Evolutionary conservation across 352 stramenopile genomes (phyloP).

Genomic region (Globisporangium spinosum): DNA sequence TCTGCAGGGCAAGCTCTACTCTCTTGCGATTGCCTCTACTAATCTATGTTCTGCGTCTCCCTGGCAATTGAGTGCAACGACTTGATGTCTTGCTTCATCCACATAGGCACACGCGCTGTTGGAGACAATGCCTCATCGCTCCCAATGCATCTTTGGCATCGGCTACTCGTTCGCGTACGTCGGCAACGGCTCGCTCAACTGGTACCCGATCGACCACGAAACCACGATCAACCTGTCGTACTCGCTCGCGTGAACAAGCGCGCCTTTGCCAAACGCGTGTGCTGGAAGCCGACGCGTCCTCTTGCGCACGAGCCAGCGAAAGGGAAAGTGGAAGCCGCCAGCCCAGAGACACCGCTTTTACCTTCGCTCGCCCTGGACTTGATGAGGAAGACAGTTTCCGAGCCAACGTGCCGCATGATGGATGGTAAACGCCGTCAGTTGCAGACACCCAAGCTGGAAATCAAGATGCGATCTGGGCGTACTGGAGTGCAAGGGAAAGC

Average conservation of each 20-base stretch:
- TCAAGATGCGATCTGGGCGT: too few species aligned
- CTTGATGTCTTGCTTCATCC: too few species aligned
- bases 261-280: background rate
- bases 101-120: too few species aligned
- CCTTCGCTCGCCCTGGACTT: background rate
- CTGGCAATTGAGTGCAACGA: too few species aligned
- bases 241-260: background rate
- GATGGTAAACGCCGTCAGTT: background rate
- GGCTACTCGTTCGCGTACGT: background rate
- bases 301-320: background rate
- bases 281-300: background rate
- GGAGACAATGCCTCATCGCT: too few species aligned
- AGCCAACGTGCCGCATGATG: background rate
- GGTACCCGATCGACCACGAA: conserved; percentile 9
- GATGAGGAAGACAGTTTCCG: background rate
- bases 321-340: background rate
- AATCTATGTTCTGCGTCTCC: too few species aligned
- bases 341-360: background rate
- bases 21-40: too few species aligned
- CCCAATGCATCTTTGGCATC: background rate
- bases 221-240: conserved; percentile 3
- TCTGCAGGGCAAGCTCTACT: too few species aligned
- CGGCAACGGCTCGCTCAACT: background rate
- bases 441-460: too few species aligned
- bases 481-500: too few species aligned